Evolutionary conservation across 345 rosid species (phyloP).

Genomic region (Stellera chamaejasme): DNA sequence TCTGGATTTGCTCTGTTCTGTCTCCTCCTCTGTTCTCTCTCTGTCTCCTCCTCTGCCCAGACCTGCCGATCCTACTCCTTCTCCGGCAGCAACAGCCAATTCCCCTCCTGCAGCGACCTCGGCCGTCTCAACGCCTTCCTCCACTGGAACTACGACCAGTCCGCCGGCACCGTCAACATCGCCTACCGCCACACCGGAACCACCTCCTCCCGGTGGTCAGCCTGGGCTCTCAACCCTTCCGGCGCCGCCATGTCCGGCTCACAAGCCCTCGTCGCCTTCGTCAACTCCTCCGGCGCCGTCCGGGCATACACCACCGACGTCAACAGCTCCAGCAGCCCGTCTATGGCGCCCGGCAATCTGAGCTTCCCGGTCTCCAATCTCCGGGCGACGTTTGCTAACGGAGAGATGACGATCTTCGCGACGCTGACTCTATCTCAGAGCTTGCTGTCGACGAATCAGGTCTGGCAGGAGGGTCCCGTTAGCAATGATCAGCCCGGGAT

Average conservation of each 20-base stretch:
- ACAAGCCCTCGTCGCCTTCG: constrained; percentile 58
- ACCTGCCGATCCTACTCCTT: constrained; percentile 31
- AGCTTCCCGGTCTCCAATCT: constrained; percentile 39
- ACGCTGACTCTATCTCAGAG: constrained; percentile 31
- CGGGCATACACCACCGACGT: constrained; percentile 32
- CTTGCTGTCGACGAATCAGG: constrained; percentile 30
- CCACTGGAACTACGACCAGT: constrained; percentile 48
- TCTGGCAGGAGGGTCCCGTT: constrained; percentile 69
- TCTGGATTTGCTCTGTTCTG: constrained; percentile 6
- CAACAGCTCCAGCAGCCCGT: accelerated
- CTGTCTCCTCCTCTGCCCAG: constrained; percentile 23
- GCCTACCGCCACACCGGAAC: constrained; percentile 51
- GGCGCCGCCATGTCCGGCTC: constrained; percentile 33
- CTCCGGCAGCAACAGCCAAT: constrained; percentile 17
- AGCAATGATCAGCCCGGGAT: accelerated
- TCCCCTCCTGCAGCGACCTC: constrained; percentile 32
- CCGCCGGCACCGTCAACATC: constrained; percentile 34
- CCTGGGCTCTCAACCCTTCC: constrained; percentile 68
- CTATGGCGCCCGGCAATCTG: constrained; percentile 17
- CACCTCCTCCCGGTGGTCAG: constrained; percentile 33
- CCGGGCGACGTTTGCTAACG: constrained; percentile 15
- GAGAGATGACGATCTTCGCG: constrained; percentile 57
- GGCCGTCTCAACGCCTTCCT: constrained; percentile 41
- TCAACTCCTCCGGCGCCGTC: constrained; percentile 26
- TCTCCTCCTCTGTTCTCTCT: constrained; percentile 13